Evolutionary conservation across 306 rosid genomes (phyloP), one percentile per base, ranked within the genome.

Genomic region (Dicorynia guianensis): DNA sequence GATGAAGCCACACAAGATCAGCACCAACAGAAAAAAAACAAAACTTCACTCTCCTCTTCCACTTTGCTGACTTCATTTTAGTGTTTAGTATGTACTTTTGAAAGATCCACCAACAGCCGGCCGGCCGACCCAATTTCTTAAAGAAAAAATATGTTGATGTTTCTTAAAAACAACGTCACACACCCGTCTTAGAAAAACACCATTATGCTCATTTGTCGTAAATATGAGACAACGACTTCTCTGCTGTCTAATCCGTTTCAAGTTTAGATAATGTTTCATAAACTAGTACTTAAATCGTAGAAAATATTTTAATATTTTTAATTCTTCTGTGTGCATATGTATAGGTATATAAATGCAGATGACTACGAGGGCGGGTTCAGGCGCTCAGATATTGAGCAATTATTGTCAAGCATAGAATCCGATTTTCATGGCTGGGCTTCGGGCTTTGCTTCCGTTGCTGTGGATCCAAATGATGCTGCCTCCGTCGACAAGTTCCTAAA

Each of bases 341-440:
- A 25, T 25, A 25, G 99, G 86, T 95, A 85, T 68, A 11, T 86
- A 25, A 92, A 95, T 34, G 76, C 78, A 30, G 93, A 82, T 30
- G 97, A 72, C 25, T 95, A 95, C 18, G 90, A 92, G 67, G 97
- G 99, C 5, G 99, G 99, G 5, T 82, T 89, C 34, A 83, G 74
- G 35, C 81, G 66, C 43, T 80, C 96, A 62, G 92, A 85, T 1
- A 35, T 95, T 14, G 91, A 89, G 12, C 36, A 81, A 30, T 80
- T 95, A 74, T 11, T 92, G 50, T 46, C 66, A 38, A 66, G 49
- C 82, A 82, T 95, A 5, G 92, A 92, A 46, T 72, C 84, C 70
- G 67, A 92, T 77, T 95, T 80, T 56, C 72, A 87, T 35, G 72
- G 81, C 54, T 95, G 99, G 99, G 78, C 80, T 5, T 11, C 79